Evolutionary conservation across 352 stramenopile species (phyloP), one percentile per base, ranked within the genome.

Genomic region (Phytopythium boreale): DNA sequence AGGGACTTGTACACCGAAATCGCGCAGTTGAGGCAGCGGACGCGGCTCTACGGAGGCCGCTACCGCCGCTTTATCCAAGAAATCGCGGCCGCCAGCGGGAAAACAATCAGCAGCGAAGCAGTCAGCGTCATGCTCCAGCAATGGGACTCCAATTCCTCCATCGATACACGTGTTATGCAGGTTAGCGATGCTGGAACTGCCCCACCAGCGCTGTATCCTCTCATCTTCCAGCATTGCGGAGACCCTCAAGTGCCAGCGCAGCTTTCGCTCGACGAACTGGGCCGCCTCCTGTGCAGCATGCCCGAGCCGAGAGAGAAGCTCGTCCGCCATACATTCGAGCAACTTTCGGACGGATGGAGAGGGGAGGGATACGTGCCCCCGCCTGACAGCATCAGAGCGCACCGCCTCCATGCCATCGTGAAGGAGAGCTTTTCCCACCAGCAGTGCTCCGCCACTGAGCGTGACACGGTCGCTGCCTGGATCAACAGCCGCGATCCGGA

Each of bases 291-390:
- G 2, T 59, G 63, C n/a, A 68, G 65, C 14, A 50, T 90, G 1
- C 66, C 79, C 0, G 49, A 71, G 10, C 64, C 76, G 6, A 70
- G 84, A 26, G 71, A 79, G 52, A 73, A 68, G 7, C 43, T 89
- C 1, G 31, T 87, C 24, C 63, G 68, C 2, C 69, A 84, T 36
- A 73, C 77, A 8, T 93, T 91, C 43, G 76, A 87, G 61, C 77
- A 89, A 39, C 75, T 93, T 50, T 63, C 70, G 1, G 80, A 87
- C 39, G 68, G 63, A 44, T 67, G 77, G 41, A 72, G 73, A 52
- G 78, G 77, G 1, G 68, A 83, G 63, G 77, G 79, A 2, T 55
- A 68, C 1, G 62, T 61, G 14, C 83, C 79, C 26, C 81, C 82
- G 14, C 82, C 82, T 0, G 79, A 87, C 11, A 59, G 68, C 15